Percentiles rank a stretch among this genome's conserved stretches.
Evolutionary conservation across 768 basidiomycete genomes (phyloP).

Genomic region (Boletus eberwhitei): DNA sequence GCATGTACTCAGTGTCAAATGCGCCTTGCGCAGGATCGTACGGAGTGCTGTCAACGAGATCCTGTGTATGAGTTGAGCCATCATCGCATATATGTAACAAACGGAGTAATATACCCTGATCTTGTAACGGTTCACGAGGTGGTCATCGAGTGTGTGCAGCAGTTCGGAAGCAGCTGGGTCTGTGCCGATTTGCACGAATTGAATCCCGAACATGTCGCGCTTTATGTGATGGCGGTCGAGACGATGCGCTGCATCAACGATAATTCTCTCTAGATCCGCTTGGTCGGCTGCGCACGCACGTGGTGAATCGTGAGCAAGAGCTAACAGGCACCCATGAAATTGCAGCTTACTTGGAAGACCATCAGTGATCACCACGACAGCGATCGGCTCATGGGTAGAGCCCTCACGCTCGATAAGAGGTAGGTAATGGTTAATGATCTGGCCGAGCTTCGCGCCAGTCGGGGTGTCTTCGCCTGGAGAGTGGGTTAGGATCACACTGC

Average conservation of each 20-base stretch:
- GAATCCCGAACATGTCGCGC: conserved; percentile 40
- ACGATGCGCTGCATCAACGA: conserved; percentile 37
- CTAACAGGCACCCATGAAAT: background rate
- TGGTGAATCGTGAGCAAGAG: background rate
- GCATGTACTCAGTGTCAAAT: conserved; percentile 35
- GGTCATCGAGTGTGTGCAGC: conserved; percentile 40
- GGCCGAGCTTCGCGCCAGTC: conserved; percentile 36
- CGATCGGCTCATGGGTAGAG: conserved; percentile 34
- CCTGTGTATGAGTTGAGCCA: conserved; percentile 24
- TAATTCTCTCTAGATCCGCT: conserved; percentile 24
- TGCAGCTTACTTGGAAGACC: conserved; percentile 37
- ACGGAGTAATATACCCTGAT: conserved; percentile 23
- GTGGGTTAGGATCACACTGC: background rate
- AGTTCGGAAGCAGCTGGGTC: conserved; percentile 37
- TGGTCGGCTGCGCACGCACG: conserved; percentile 23
- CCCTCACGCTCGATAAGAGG: conserved; percentile 28
- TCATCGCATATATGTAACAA: background rate
- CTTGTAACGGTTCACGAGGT: conserved; percentile 30
- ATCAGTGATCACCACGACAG: conserved; percentile 37
- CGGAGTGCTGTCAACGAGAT: conserved; percentile 47
- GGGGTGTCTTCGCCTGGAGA: conserved; percentile 34
- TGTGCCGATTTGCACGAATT: conserved; percentile 46
- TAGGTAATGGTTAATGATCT: conserved; percentile 37
- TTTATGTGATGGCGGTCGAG: conserved; percentile 37
- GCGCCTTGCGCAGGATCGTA: conserved; percentile 31